A percentile compares a stretch with the other conserved stretches of the same genome.
Conservation (phyloP, 805 yeast genomes). For the Ogataea kodamae region DNA sequence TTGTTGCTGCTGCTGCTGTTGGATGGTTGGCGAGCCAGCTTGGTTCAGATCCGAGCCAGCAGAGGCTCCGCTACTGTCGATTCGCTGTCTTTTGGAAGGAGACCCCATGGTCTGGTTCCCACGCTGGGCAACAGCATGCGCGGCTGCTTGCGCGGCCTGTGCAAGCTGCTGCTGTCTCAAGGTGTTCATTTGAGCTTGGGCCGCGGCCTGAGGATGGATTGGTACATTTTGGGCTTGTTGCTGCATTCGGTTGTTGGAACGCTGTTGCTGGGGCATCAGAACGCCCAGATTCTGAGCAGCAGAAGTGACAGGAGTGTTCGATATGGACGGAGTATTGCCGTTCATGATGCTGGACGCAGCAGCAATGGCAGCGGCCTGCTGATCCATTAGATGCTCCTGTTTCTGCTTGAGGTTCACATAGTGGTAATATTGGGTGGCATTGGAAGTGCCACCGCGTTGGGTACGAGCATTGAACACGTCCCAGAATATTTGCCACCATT, state of each 20-base stretch:
- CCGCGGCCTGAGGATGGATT: constrained; percentile 25
- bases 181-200: constrained; percentile 29
- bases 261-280: constrained; percentile 18
- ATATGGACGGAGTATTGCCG: constrained; percentile 13
- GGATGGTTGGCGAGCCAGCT: constrained; percentile 13
- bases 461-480: constrained; percentile 84
- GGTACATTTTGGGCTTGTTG: constrained; percentile 19
- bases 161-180: constrained; percentile 25
- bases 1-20: constrained; percentile 14
- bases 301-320: constrained; percentile 15
- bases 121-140: constrained; percentile 20
- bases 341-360: constrained; percentile 17
- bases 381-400: constrained; percentile 47
- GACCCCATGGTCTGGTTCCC: constrained; percentile 17
- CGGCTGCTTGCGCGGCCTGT: constrained; percentile 26
- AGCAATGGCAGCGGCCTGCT: constrained; percentile 23
- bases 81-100: constrained; percentile 27
- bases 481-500: constrained; percentile 98
- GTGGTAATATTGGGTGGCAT: constrained; percentile 71
- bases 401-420: constrained; percentile 56
- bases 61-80: constrained; percentile 17
- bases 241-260: constrained; percentile 12
- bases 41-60: constrained; percentile 13
- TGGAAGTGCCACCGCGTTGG: constrained; percentile 55
- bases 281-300: constrained; percentile 19